phyloP scores from a whole-genome alignment of 495 filamentous ascomycete species.

The Apiosordaria backusii region DNA sequence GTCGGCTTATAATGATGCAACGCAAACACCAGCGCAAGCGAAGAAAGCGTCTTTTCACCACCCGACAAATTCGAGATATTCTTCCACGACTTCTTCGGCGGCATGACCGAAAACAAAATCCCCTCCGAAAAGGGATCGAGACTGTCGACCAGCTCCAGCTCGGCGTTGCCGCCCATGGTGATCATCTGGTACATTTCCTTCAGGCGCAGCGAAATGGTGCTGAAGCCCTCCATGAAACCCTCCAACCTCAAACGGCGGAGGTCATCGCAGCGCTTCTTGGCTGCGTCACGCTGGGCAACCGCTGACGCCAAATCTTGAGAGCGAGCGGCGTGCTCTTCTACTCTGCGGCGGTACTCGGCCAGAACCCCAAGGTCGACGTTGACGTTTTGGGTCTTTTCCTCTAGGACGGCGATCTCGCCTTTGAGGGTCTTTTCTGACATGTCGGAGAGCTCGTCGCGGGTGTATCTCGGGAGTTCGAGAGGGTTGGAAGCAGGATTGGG shows the following conservation, averaged over 20 bases:
- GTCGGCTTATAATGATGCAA: constrained; percentile 98
- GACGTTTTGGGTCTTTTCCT: constrained; percentile 88
- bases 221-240: constrained; percentile 98
- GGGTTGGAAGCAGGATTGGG: constrained; percentile 18
- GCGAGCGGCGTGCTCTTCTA: constrained; percentile 79
- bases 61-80: constrained; percentile 93
- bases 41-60: constrained; percentile 95
- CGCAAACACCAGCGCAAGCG: constrained; percentile 92
- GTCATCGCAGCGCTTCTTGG: constrained; percentile 87
- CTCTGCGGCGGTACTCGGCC: constrained; percentile 85
- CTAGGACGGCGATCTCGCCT: constrained; percentile 79
- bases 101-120: constrained; percentile 96
- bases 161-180: constrained; percentile 98
- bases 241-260: constrained; percentile 84
- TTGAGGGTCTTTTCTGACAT: constrained; percentile 87
- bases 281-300: constrained; percentile 70
- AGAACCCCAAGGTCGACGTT: constrained; percentile 89
- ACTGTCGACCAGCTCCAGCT: constrained; percentile 92
- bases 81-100: constrained; percentile 99
- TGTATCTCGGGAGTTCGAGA: constrained; percentile 71
- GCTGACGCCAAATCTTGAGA: constrained; percentile 75
- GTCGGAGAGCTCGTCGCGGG: constrained; percentile 85
- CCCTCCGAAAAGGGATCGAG: constrained; percentile 96
- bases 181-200: constrained; percentile 99
- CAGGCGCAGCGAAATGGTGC: constrained; percentile 85